Conservation (phyloP, 257 asterid genomes). For the Penstemon barbatus region DNA sequence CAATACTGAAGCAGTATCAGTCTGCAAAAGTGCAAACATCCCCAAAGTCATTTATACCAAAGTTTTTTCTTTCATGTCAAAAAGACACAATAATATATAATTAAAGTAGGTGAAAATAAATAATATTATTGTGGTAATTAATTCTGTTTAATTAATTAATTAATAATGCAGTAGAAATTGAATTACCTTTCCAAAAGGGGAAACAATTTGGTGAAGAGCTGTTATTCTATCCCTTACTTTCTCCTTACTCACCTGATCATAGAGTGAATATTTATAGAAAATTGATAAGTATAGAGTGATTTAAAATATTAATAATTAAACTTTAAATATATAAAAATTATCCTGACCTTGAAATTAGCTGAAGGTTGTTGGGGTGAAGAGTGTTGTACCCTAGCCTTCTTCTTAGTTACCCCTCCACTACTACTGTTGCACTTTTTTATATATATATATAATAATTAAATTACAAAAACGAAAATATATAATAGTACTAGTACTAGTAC, state of each 20-base stretch:
- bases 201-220: slow-evolving; percentile 93
- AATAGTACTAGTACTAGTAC: neutral
- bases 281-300: too few species aligned
- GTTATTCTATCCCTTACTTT: slow-evolving; percentile 92
- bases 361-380: slow-evolving; percentile 60
- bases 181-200: slow-evolving; percentile 97
- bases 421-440: slow-evolving; percentile 64
- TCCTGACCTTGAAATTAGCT: slow-evolving; percentile 74
- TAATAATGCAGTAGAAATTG: neutral
- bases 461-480: slow-evolving; percentile 15
- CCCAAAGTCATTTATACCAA: slow-evolving; percentile 41
- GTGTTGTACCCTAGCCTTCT: slow-evolving; percentile 92
- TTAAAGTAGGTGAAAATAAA: too few species aligned
- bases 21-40: slow-evolving; percentile 80
- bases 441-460: neutral
- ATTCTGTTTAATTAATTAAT: slow-evolving; percentile 16
- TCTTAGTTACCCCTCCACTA: slow-evolving; percentile 63
- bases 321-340: slow-evolving; percentile 3
- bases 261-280: neutral
- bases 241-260: slow-evolving; percentile 89
- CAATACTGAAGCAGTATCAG: slow-evolving; percentile 99
- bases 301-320: too few species aligned
- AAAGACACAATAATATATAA: slow-evolving; percentile 38
- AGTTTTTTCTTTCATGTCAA: slow-evolving; percentile 38
- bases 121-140: neutral